Base-by-base conservation (phyloP, 169 alveolate species). In the Theileria luwenshuni region DNA sequence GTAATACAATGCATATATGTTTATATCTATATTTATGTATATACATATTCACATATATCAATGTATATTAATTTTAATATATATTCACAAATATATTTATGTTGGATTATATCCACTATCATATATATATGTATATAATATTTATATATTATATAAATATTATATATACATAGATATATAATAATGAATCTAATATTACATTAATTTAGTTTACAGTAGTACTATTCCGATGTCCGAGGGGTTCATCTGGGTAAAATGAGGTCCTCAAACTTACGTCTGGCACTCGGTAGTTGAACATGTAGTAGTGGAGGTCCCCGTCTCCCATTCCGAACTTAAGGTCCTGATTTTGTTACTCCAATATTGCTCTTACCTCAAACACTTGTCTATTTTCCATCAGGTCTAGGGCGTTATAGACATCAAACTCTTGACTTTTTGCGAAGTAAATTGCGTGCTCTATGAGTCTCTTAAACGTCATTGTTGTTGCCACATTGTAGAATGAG, bases 251-350 rank as follows among this genome's bases (percentile, higher is more conserved):
- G 35, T 5, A 25, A 7, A 19, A 6, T 12, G 28, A 21, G 3
- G 64, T 30, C 25, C 15, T 41, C 1, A 65, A 52, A 25, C 83
- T 35, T 58, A 84, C 90, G 25, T 64, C 72, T 3, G 97, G 92
- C 47, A 92, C 79, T 33, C 86, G 86, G 98, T 98, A 97, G 91
- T 97, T 97, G 95, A 92, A 96, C 38, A 98, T 76, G 90, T 98
- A 98, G 86, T 97, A 98, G 77, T 96, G 96, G 71, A 98, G 93
- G 58, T 90, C 86, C n/a, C 99, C 99, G 73, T 96, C 99, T 1
- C 99, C 99, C 23, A 87, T 84, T 13, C 98, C 97, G 83, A 98
- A 98, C 59, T 95, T 93, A 84, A 94, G 83, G 45, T 94, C 94
- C 90, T 86, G 38, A 1, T 3, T 25, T 15, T 43, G 33, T 56